These are phyloP conservation scores for Fusarium udum DNA, from an alignment of 2,329 filamentous ascomycete species.

Conservation along the genomic window DNA sequence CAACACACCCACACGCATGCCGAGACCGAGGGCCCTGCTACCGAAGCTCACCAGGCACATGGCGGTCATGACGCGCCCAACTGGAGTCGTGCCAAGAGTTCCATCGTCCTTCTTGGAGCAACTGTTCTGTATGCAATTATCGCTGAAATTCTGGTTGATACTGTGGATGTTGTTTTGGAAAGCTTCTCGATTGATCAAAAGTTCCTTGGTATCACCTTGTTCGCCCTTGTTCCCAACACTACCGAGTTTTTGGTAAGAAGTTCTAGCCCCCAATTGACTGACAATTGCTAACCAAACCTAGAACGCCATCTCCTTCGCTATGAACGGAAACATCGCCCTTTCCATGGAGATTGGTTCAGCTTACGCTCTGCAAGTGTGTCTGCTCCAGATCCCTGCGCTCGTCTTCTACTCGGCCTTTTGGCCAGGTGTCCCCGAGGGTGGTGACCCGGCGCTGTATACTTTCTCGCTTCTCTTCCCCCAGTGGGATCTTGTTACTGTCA, in stretches of 20 bases:
- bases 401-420: conserved; percentile 90
- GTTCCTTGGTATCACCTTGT: conserved; percentile 95
- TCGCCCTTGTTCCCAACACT: conserved; percentile 96
- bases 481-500: conserved; percentile 98
- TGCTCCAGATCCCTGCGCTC: conserved; percentile 91
- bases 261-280: neutral
- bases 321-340: conserved; percentile 98
- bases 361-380: conserved; percentile 94
- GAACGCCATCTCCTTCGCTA: conserved; percentile 99
- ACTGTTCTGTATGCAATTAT: conserved; percentile 96
- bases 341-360: conserved; percentile 99
- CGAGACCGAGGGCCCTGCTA: conserved; percentile 45
- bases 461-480: conserved; percentile 95
- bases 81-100: conserved; percentile 92
- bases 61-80: conserved; percentile 98
- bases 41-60: conserved; percentile 52
- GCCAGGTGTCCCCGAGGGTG: conserved; percentile 53
- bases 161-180: conserved; percentile 93
- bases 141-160: conserved; percentile 95
- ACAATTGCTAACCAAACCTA: conserved; percentile 47
- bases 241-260: conserved; percentile 88
- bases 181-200: conserved; percentile 95
- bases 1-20: conserved; percentile 23
- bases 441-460: conserved; percentile 65
- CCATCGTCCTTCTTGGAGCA: conserved; percentile 86